phyloP scores from a whole-genome alignment of 1,139 yeast genomes.

The Meyerozyma carpophila region DNA sequence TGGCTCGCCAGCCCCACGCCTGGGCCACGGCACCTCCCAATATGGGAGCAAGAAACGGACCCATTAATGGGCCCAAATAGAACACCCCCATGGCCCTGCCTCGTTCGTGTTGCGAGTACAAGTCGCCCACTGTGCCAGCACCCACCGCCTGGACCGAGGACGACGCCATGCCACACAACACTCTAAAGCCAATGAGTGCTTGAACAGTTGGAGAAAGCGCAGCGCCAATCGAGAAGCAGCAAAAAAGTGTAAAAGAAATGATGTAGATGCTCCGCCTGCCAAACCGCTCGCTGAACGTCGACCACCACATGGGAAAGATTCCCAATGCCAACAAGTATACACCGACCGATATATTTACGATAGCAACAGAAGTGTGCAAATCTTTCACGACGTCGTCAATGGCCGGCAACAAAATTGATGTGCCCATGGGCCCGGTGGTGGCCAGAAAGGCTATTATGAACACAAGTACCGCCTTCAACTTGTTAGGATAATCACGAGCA shows the following conservation, averaged over 20 bases:
- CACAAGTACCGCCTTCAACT: constrained; percentile 50
- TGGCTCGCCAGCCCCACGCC: constrained; percentile 83
- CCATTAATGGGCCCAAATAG: constrained; percentile 76
- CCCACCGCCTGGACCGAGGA: constrained; percentile 89
- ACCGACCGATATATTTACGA: constrained; percentile 78
- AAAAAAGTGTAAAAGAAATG: constrained; percentile 56
- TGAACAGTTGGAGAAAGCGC: constrained; percentile 60
- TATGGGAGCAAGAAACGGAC: constrained; percentile 78
- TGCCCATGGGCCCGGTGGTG: constrained; percentile 87
- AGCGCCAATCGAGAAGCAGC: constrained; percentile 68
- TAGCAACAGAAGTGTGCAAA: constrained; percentile 50
- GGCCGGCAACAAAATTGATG: constrained; percentile 79
- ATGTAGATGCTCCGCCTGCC: constrained; percentile 76
- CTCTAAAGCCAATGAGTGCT: constrained; percentile 61
- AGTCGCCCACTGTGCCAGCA: constrained; percentile 81
- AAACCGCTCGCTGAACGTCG: constrained; percentile 65
- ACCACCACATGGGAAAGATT: constrained; percentile 87
- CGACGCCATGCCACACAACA: constrained; percentile 73
- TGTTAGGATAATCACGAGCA: constrained; percentile 56
- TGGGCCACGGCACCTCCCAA: constrained; percentile 72
- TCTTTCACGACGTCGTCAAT: constrained; percentile 53
- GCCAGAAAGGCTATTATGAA: constrained; percentile 69
- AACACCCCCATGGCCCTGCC: constrained; percentile 80
- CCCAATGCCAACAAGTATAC: constrained; percentile 71
- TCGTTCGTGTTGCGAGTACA: constrained; percentile 61